A percentile compares a stretch with the other conserved stretches of the same genome.
Conservation (phyloP, 768 basidiomycete genomes). For the Amanita inopinata region DNA sequence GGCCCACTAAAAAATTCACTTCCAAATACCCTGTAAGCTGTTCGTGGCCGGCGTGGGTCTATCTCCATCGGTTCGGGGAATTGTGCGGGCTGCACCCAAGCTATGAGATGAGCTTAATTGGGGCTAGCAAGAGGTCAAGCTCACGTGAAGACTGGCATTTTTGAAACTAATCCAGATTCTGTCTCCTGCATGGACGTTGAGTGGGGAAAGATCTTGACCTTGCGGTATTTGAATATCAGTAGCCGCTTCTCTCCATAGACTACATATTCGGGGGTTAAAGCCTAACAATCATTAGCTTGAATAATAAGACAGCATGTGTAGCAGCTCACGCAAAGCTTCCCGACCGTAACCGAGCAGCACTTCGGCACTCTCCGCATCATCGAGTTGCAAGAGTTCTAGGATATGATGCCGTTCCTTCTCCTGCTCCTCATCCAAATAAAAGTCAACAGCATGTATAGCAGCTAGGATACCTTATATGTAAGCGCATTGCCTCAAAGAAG, state of each 20-base stretch:
- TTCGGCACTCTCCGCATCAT: constrained; percentile 23
- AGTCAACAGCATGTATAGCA: constrained; percentile 40
- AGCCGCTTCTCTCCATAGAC: constrained; percentile 28
- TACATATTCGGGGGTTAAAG: constrained; percentile 31
- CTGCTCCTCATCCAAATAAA: constrained; percentile 37
- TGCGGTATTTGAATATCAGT: constrained; percentile 25
- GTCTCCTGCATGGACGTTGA: constrained; percentile 31
- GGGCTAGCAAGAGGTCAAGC: constrained; percentile 1
- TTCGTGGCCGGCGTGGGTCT: constrained; percentile 27
- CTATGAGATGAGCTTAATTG: neutral
- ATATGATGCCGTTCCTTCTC: constrained; percentile 30
- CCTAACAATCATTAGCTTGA: constrained; percentile 14
- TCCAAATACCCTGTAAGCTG: constrained; percentile 21
- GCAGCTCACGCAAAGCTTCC: constrained; percentile 38
- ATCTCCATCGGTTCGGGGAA: constrained; percentile 32
- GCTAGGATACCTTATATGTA: constrained; percentile 15
- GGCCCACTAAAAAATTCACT: constrained; percentile 32
- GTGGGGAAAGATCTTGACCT: constrained; percentile 23
- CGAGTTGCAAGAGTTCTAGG: constrained; percentile 22
- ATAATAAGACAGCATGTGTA: neutral
- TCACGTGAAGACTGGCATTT: constrained; percentile 35
- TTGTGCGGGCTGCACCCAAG: constrained; percentile 22
- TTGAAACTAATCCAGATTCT: constrained; percentile 29
- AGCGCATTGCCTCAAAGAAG: neutral
- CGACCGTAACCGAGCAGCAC: constrained; percentile 38